Evolutionary conservation across 169 alveolate species (phyloP), one percentile per base, ranked within the genome.

Genomic region (Plasmodium gonderi): DNA sequence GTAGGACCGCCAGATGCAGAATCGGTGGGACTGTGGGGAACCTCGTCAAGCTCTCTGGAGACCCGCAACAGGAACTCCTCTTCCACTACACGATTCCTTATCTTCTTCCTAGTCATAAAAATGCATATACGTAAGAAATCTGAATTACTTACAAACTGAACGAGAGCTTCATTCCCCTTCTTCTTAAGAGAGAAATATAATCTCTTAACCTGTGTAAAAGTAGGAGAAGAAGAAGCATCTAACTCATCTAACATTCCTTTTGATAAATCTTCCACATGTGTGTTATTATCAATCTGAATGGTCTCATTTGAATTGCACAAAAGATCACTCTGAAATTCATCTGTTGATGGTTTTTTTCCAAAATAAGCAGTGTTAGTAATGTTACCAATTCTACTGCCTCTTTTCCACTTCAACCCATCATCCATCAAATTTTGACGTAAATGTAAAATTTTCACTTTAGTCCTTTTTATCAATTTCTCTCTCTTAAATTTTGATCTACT

Each of bases 401-500:
- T n/a, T n/a, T n/a, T n/a, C n/a, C 51, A 42, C 51, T 42, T 4
- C 51, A 9, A 42, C 51, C 51, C 17, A 9, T 78, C 14, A 78
- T 1, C 29, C 45, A 29, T 42, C 33, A 40, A n/a, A 40, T 42
- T 87, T 67, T 33, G 65, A 49, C 68, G 20, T 36, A 87, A n/a
- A 47, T 76, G 79, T 47, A 45, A 54, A 60, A 75, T 54, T 75
- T 51, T 33, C 14, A 40, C 31, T 76, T 87, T 87, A 1, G 68
- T 44, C 26, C 33, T 74, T 76, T 76, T 87, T 31, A 76, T 9
- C 68, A 42, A 67, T 47, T 87, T 87, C 23, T 8, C 64, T 33
- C 68, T 74, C 79, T 76, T 87, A 77, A 75, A 87, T 33, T 87
- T 87, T 42, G 40, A 45, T 29, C 93, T n/a, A 87, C 93, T 87